phyloP scores from a whole-genome alignment of 2,329 filamentous ascomycete species.

The Lasiodiplodia sp. region DNA sequence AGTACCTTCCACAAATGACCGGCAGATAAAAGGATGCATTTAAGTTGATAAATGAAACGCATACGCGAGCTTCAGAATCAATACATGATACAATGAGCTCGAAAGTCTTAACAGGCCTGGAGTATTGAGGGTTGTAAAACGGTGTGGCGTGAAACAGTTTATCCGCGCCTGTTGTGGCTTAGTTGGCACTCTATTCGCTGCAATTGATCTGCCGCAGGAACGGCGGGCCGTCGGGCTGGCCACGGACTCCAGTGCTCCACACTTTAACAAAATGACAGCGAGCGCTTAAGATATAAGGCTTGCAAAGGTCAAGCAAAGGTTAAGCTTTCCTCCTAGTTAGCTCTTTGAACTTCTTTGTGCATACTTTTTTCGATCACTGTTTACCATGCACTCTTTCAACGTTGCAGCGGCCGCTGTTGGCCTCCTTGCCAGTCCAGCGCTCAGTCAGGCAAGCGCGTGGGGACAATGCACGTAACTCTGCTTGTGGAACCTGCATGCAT shows the following conservation, averaged over 20 bases:
- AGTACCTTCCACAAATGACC: background rate
- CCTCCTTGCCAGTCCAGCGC: conserved; percentile 38
- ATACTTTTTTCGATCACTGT: background rate
- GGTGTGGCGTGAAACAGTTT: background rate
- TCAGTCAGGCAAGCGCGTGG: conserved; percentile 38
- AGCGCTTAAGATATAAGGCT: background rate
- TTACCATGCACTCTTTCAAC: conserved; percentile 5
- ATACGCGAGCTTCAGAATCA: background rate
- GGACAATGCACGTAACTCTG: conserved; percentile 42
- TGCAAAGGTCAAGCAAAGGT: background rate
- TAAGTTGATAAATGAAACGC: background rate
- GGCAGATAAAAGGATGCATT: background rate
- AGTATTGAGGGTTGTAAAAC: background rate
- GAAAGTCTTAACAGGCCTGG: background rate
- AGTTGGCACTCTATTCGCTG: conserved; percentile 23
- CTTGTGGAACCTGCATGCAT: background rate
- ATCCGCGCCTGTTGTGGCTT: conserved; percentile 6
- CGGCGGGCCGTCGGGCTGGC: conserved; percentile 21
- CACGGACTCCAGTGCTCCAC: background rate
- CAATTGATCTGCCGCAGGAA: conserved; percentile 19
- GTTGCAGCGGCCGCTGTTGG: conserved; percentile 33
- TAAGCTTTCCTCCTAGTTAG: background rate
- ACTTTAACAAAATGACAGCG: background rate
- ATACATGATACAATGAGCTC: background rate
- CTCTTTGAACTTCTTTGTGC: background rate